Conservation (phyloP, 352 stramenopile genomes). For the Pythium aphanidermatum region DNA sequence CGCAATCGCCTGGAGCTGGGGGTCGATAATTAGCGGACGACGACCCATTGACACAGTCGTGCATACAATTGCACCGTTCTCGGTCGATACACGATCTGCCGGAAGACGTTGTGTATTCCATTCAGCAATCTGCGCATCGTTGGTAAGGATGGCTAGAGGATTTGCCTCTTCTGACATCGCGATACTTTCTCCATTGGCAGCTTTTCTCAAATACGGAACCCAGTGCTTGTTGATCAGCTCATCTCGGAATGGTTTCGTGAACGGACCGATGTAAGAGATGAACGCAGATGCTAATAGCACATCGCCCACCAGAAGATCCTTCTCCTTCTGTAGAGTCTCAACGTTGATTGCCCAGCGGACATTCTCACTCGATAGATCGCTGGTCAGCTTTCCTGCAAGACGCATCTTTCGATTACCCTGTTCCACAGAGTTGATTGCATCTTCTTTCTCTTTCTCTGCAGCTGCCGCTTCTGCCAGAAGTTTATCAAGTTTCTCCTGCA, state of each 20-base stretch:
- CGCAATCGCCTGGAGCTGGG: slow-evolving; percentile 91
- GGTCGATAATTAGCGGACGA: slow-evolving; percentile 92
- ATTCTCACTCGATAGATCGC: slow-evolving; percentile 94
- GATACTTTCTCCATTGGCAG: slow-evolving; percentile 80
- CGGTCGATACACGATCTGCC: slow-evolving; percentile 90
- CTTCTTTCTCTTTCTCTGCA: slow-evolving; percentile 91
- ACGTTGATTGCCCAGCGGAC: slow-evolving; percentile 94
- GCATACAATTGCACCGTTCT: slow-evolving; percentile 91
- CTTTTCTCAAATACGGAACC: slow-evolving; percentile 86
- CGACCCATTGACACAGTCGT: slow-evolving; percentile 88
- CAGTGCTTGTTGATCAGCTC: slow-evolving; percentile 93
- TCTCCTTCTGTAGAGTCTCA: slow-evolving; percentile 87
- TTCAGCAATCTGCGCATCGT: slow-evolving; percentile 89
- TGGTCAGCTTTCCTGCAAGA: slow-evolving; percentile 92
- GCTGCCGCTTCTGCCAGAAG: slow-evolving; percentile 86
- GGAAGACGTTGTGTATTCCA: slow-evolving; percentile 93
- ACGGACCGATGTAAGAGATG: slow-evolving; percentile 94
- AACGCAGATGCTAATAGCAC: slow-evolving; percentile 92
- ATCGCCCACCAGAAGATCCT: slow-evolving; percentile 91
- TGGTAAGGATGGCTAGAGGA: slow-evolving; percentile 87
- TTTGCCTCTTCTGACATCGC: slow-evolving; percentile 90
- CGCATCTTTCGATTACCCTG: slow-evolving; percentile 93
- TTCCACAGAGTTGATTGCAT: slow-evolving; percentile 90
- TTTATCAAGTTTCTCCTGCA: slow-evolving; percentile 92
- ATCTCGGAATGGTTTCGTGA: slow-evolving; percentile 93